phyloP scores from a whole-genome alignment of 1,139 yeast genomes.

The Magnusiomyces sp. region DNA sequence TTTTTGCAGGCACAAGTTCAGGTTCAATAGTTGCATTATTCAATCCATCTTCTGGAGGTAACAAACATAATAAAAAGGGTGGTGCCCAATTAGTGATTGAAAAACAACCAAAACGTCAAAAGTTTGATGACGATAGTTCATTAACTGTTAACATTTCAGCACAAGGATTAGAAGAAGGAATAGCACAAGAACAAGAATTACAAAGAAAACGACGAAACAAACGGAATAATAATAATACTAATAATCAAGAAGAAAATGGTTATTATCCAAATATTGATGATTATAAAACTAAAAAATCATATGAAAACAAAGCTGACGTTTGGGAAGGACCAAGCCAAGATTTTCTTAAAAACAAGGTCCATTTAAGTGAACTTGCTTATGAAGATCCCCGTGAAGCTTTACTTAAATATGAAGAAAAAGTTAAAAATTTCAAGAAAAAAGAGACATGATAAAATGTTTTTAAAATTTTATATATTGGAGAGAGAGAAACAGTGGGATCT shows the following conservation, averaged over 20 bases:
- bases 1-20: conserved; percentile 30
- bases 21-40: conserved; percentile 32
- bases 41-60: neutral
- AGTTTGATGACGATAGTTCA: conserved; percentile 31
- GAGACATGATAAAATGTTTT: no score
- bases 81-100: conserved; percentile 33
- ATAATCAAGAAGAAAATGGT: no score
- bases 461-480: no score
- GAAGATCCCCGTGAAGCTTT: conserved; percentile 36
- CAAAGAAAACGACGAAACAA: conserved; percentile 5
- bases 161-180: conserved; percentile 18
- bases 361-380: conserved; percentile 19
- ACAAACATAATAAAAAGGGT: conserved; percentile 12
- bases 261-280: no score
- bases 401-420: conserved; percentile 29
- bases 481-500: no score
- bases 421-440: conserved; percentile 16
- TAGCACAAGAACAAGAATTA: conserved; percentile 13
- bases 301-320: neutral
- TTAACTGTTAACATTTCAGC: conserved; percentile 28
- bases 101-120: conserved; percentile 31
- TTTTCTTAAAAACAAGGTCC: neutral
- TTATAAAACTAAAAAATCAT: neutral
- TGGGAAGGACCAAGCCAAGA: neutral
- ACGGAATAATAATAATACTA: no score